phyloP scores from a whole-genome alignment of 2,329 filamentous ascomycete species.

The Colletotrichum australisinense region DNA sequence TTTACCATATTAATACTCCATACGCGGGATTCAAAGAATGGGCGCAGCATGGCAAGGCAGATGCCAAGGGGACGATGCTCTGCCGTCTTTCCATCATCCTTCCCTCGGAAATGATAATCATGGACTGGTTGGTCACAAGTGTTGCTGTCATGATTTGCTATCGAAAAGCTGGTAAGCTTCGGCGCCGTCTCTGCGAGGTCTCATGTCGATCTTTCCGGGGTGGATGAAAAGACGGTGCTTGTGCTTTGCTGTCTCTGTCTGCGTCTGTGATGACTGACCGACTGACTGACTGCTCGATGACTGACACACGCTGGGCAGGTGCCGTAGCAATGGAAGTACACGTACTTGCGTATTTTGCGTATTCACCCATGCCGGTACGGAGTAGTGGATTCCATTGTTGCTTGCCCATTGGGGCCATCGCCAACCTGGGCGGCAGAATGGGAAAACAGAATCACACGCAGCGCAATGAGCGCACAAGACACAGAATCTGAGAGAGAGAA shows the following conservation, averaged over 20 bases:
- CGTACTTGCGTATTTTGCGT: background rate
- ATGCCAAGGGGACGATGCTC: constrained; percentile 12
- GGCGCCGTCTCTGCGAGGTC: constrained; percentile 13
- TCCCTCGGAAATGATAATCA: background rate
- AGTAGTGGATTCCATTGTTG: background rate
- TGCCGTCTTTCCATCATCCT: background rate
- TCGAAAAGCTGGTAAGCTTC: background rate
- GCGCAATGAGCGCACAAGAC: constrained; percentile 7
- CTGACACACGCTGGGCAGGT: background rate
- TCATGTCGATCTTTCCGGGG: constrained; percentile 13
- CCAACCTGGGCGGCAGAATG: background rate
- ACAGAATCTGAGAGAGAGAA: background rate
- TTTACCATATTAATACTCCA: background rate
- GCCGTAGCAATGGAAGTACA: background rate
- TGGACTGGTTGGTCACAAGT: background rate
- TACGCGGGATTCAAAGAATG: background rate
- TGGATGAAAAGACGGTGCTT: background rate
- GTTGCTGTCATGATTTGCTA: background rate
- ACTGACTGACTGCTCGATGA: background rate
- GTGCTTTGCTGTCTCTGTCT: background rate
- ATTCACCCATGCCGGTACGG: background rate
- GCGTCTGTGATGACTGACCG: background rate
- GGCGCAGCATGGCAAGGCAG: constrained; percentile 12
- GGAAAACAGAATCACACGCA: constrained; percentile 5
- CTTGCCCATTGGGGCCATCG: constrained; percentile 1